Base-by-base conservation (phyloP, 2,329 filamentous ascomycete genomes). In the Pseudocercospora macadamiae region DNA sequence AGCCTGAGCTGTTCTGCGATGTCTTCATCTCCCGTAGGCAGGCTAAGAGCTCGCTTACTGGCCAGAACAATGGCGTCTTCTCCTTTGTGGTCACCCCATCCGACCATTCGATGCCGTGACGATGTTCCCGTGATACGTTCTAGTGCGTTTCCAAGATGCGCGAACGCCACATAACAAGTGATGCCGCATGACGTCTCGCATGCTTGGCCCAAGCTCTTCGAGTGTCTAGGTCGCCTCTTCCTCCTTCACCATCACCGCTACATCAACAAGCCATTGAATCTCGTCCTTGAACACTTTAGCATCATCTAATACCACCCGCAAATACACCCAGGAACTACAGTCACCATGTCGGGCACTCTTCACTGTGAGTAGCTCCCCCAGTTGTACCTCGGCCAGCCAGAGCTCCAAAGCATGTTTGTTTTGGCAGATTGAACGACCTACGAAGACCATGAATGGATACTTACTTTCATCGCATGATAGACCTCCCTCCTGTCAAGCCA, bases 401-500 rank as follows among this genome's bases (percentile, higher is more conserved):
- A 25, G 9, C n/a, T 28, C 21, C 26, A 14, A 37, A 23, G 26
- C 51, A 23, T 51, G 59, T 54, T 54, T 57, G 51, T 52, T 61
- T 56, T 45, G 54, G 51, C 44, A 16, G 25, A 21, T n/a, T 14
- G n/a, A 19, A 16, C 49, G 25, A 34, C 25, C 19, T 52, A 49
- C 47, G 54, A 55, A 18, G 10, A 25, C 14, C n/a, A n/a, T n/a
- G 37, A 18, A 57, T 21, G 26, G 44, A 52, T 12, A 62, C 62
- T 65, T 44, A 68, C 61, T 32, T 28, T 36, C 16, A 18, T 34
- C 14, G 51, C 30, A 9, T 19, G 2, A 19, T 65, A 87, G 84
- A 89, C 75, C 83, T 90, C 56, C 88, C 88, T 68, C 82, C 93
- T 68, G 95, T 99, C 74, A 97, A 97, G 89, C 95, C 95, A 70